Base-by-base conservation (phyloP, 495 filamentous ascomycete species). In the Gamarada debralockiae region DNA sequence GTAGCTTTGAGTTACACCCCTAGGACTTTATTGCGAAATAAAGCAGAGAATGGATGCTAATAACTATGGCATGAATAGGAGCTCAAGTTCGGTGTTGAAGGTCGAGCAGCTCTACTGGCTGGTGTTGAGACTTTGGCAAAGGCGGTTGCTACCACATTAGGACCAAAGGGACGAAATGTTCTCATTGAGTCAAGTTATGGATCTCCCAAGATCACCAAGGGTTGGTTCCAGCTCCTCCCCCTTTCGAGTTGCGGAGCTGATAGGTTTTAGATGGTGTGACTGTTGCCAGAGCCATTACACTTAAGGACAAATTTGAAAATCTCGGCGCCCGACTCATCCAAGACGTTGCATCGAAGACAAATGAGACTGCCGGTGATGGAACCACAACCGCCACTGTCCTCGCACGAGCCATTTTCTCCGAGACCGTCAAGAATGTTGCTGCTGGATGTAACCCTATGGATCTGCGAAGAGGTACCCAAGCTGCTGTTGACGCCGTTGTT, bases 371-470 rank as follows among this genome's bases (percentile, higher is more conserved):
- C 54, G 93, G 93, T 85, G 93, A 98, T 68, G 93, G 93, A 72
- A 98, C 93, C 57, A 98, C 93, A 54, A 96, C 90, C 50, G 93
- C 93, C 56, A 98, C 93, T 51, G 92, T 96, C 63, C 87, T 98
- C 45, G 95, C 91, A 61, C 90, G 92, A 62, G 90, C 92, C 66
- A 98, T 98, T 77, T 98, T 98, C 82, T 93, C 93, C 70, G 95
- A 97, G 81, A 97, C 92, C 40, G 93, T 97, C 66, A 97, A 97
- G 85, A 98, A 98, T 72, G 93, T 98, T 59, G 93, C 93, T 58
- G 95, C 93, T 52, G 93, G 93, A 59, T 98, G 95, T 86, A 98
- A 97, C 78, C 93, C 93, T 53, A 98, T 98, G 93, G 93, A 98
- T 70, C 83, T 98, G 58, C 84, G 93, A 66, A 83, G 93, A 61